These are phyloP conservation scores for Stachybotrys chlorohalonatus DNA, from an alignment of 2,329 filamentous ascomycete genomes.

Conservation along the genomic window DNA sequence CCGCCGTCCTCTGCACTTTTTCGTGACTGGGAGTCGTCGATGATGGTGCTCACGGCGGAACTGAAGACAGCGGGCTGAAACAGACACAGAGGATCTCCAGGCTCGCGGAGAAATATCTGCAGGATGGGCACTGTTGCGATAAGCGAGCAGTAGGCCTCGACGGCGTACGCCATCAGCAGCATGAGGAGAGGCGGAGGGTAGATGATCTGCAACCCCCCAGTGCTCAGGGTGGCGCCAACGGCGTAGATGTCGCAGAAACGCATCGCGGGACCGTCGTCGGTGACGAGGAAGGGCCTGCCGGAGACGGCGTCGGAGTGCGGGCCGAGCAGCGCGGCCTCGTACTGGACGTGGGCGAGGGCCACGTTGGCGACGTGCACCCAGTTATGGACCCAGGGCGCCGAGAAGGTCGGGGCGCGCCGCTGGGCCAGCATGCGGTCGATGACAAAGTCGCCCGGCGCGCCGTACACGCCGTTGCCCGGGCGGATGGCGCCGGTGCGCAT, in stretches of 20 bases:
- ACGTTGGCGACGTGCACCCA: constrained; percentile 43
- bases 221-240: constrained; percentile 18
- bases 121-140: constrained; percentile 9
- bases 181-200: constrained; percentile 25
- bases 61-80: constrained; percentile 31
- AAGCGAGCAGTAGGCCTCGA: constrained; percentile 11
- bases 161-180: constrained; percentile 24
- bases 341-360: constrained; percentile 42
- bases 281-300: constrained; percentile 40
- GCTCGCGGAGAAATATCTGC: constrained; percentile 18
- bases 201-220: constrained; percentile 19
- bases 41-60: constrained; percentile 24
- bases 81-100: constrained; percentile 21
- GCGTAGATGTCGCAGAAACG: constrained; percentile 29
- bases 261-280: constrained; percentile 37
- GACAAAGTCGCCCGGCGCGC: constrained; percentile 29
- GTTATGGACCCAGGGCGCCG: constrained; percentile 35
- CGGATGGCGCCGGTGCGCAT: constrained; percentile 46
- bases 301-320: constrained; percentile 23
- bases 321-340: constrained; percentile 39
- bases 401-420: constrained; percentile 31
- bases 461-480: constrained; percentile 45
- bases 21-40: constrained; percentile 26
- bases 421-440: constrained; percentile 22
- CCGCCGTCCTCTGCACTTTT: constrained; percentile 28